Evolutionary conservation across 768 basidiomycete species (phyloP).

Genomic region (Rhodotorula taiwanensis): DNA sequence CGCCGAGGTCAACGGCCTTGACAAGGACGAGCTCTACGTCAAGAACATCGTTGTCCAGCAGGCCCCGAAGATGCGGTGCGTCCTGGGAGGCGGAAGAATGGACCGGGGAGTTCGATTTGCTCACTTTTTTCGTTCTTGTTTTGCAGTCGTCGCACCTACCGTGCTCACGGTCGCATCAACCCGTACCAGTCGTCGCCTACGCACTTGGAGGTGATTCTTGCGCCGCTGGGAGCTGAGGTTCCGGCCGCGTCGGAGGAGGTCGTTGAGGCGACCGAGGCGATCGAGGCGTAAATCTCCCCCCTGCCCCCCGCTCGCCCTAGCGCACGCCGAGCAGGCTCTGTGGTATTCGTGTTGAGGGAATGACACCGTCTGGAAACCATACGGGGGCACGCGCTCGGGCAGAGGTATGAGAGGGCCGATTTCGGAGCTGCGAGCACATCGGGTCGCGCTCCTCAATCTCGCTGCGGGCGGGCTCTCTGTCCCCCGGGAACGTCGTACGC

Average conservation of each 20-base stretch:
- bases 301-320: too few relatives aligned
- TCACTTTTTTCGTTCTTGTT: neutral
- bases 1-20: slow-evolving; percentile 93
- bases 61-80: slow-evolving; percentile 63
- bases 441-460: too few relatives aligned
- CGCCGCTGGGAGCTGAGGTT: slow-evolving; percentile 67
- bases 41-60: slow-evolving; percentile 98
- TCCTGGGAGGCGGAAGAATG: neutral
- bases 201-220: slow-evolving; percentile 84
- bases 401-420: too few relatives aligned
- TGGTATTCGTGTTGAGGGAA: too few relatives aligned
- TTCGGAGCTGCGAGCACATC: too few relatives aligned
- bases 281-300: slow-evolving; percentile 30
- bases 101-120: too few relatives aligned
- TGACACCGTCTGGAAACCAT: too few relatives aligned
- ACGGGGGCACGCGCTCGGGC: too few relatives aligned
- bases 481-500: too few relatives aligned
- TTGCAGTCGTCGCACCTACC: slow-evolving; percentile 93
- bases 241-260: slow-evolving; percentile 77
- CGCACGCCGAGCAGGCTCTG: too few relatives aligned
- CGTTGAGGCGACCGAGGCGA: slow-evolving; percentile 25
- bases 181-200: slow-evolving; percentile 91
- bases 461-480: too few relatives aligned
- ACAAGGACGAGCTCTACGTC: slow-evolving; percentile 84
- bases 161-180: slow-evolving; percentile 85